A percentile compares a stretch with the other conserved stretches of the same genome.
Conservation (phyloP, 2,329 filamentous ascomycete species). For the Myrmaecium sp. region DNA sequence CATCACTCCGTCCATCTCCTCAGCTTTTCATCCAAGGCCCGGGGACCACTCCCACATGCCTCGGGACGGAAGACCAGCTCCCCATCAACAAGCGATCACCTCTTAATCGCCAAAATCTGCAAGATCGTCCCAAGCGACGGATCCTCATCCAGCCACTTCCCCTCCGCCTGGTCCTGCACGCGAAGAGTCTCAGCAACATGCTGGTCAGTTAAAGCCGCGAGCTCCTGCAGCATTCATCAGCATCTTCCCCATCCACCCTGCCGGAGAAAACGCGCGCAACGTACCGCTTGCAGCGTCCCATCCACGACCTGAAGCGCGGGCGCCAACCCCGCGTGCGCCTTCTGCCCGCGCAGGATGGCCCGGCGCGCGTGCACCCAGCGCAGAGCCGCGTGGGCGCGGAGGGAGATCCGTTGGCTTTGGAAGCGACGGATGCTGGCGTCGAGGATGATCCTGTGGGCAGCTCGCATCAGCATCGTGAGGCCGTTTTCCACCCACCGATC, state of each 20-base stretch:
- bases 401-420: slow-evolving; percentile 43
- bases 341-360: slow-evolving; percentile 33
- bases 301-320: slow-evolving; percentile 32
- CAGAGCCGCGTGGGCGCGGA: slow-evolving; percentile 39
- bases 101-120: slow-evolving; percentile 15
- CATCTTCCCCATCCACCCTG: neutral
- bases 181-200: slow-evolving; percentile 39
- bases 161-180: slow-evolving; percentile 35
- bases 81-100: too few species aligned
- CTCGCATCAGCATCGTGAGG: slow-evolving; percentile 7
- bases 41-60: too few species aligned
- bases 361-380: slow-evolving; percentile 40
- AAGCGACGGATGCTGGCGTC: slow-evolving; percentile 44
- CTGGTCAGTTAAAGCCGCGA: slow-evolving; percentile 38
- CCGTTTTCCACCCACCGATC: slow-evolving; percentile 1
- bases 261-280: slow-evolving; percentile 7
- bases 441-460: slow-evolving; percentile 35
- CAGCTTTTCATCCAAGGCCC: too few species aligned
- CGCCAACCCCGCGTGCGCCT: slow-evolving; percentile 29
- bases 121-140: slow-evolving; percentile 36
- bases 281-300: slow-evolving; percentile 30
- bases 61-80: too few species aligned
- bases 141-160: slow-evolving; percentile 46
- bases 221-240: slow-evolving; percentile 27
- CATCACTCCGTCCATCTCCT: too few species aligned